These are phyloP conservation scores for Microbotryum intermedium DNA, from an alignment of 1,284 basidiomycete genomes.

Conservation along the genomic window DNA sequence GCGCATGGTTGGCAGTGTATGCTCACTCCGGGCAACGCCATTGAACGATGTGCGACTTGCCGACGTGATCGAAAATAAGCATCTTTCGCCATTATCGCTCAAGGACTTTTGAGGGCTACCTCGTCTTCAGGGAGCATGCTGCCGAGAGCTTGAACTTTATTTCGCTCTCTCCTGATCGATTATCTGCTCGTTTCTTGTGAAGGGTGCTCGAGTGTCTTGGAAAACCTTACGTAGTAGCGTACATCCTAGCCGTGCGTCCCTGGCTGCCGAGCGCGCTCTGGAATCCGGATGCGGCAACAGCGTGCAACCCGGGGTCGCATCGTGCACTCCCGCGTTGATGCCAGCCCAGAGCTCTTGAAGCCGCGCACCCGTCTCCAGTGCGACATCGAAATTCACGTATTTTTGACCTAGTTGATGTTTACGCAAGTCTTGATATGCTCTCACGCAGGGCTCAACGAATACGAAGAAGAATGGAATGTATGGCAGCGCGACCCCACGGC, in stretches of 20 bases:
- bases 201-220: too few relatives aligned
- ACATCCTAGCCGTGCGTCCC: too few relatives aligned
- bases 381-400: too few relatives aligned
- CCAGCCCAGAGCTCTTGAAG: too few relatives aligned
- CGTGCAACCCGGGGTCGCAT: too few relatives aligned
- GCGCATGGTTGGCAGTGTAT: conserved; percentile 25
- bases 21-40: conserved; percentile 21
- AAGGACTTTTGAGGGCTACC: conserved; percentile 31
- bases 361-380: too few relatives aligned
- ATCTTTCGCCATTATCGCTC: conserved; percentile 26
- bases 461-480: conserved; percentile 19
- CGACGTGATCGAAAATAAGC: conserved; percentile 28
- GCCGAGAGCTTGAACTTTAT: conserved; percentile 30
- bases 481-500: conserved; percentile 7
- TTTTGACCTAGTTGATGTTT: neutral
- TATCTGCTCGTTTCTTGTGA: neutral
- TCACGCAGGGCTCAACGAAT: conserved; percentile 23
- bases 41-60: conserved; percentile 24
- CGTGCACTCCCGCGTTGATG: too few relatives aligned
- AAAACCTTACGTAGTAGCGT: too few relatives aligned
- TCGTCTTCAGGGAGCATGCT: conserved; percentile 30
- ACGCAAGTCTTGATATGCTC: neutral
- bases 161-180: neutral
- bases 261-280: too few relatives aligned
- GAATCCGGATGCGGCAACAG: too few relatives aligned